phyloP scores from a whole-genome alignment of 805 yeast genomes.

The Cyberlindnera mississippiensis region DNA sequence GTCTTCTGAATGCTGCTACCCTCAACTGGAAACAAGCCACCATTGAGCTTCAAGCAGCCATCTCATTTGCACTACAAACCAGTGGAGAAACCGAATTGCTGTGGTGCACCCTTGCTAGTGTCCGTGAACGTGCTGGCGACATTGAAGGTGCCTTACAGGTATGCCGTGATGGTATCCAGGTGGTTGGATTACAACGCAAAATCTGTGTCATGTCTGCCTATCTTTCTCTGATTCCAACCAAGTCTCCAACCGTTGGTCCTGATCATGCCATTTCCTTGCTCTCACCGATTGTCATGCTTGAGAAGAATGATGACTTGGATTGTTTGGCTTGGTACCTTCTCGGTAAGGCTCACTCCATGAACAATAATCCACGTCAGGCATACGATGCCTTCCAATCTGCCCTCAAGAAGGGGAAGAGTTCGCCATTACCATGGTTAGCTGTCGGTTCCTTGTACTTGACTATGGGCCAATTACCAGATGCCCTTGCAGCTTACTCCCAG shows the following conservation, averaged over 20 bases:
- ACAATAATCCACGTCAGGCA: constrained; percentile 46
- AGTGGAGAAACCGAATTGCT: constrained; percentile 25
- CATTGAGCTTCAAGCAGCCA: constrained; percentile 45
- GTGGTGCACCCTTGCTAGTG: constrained; percentile 52
- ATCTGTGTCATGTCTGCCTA: constrained; percentile 49
- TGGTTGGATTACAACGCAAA: constrained; percentile 43
- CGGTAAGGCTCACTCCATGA: constrained; percentile 47
- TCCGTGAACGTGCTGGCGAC: constrained; percentile 43
- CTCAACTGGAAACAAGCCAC: constrained; percentile 47
- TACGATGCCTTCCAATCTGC: constrained; percentile 55
- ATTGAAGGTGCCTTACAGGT: constrained; percentile 44
- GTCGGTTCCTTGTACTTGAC: constrained; percentile 59
- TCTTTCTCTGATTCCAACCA: constrained; percentile 37
- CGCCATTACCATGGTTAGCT: constrained; percentile 64
- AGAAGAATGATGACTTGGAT: constrained; percentile 32
- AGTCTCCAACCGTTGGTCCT: constrained; percentile 29
- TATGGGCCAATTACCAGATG: constrained; percentile 59
- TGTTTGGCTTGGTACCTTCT: constrained; percentile 54
- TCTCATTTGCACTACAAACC: constrained; percentile 28
- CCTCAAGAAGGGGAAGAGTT: constrained; percentile 45
- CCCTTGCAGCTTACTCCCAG: constrained; percentile 64
- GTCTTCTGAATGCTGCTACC: constrained; percentile 49
- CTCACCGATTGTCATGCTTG: constrained; percentile 9
- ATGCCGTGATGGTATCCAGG: constrained; percentile 44
- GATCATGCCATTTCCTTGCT: constrained; percentile 35